Conservation (phyloP, 805 yeast genomes). For the Candida ovalis region DNA sequence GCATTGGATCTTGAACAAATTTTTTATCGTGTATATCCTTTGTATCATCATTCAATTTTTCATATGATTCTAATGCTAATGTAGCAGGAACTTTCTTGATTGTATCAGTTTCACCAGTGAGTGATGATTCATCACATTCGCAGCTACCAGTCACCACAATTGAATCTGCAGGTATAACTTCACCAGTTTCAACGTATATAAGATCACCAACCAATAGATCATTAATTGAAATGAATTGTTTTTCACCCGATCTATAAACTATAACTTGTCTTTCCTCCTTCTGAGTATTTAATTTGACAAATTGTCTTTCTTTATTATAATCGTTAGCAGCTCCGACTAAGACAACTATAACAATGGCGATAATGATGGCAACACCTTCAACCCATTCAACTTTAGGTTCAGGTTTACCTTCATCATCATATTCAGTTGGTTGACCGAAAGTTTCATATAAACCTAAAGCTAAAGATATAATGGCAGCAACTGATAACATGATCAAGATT, state of each 20-base stretch:
- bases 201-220: conserved; percentile 86
- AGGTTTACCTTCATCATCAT: conserved; percentile 72
- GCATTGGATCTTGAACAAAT: conserved; percentile 66
- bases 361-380: conserved; percentile 96
- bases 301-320: conserved; percentile 93
- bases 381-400: conserved; percentile 94
- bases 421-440: conserved; percentile 75
- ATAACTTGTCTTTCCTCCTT: conserved; percentile 80
- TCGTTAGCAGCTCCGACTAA: conserved; percentile 94
- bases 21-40: conserved; percentile 39
- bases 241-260: conserved; percentile 70
- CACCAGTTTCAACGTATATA: conserved; percentile 84
- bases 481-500: conserved; percentile 74
- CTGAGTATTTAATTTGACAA: conserved; percentile 80
- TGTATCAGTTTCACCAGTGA: conserved; percentile 92
- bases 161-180: conserved; percentile 86
- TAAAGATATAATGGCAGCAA: conserved; percentile 86
- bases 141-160: conserved; percentile 69
- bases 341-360: conserved; percentile 87
- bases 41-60: conserved; percentile 1
- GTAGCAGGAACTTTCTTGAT: conserved; percentile 63
- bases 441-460: conserved; percentile 91
- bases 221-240: conserved; percentile 63
- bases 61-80: conserved; percentile 33
- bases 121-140: conserved; percentile 87